Evolutionary conservation across 2,329 filamentous ascomycete genomes (phyloP).

Genomic region (Didymella keratinophila): DNA sequence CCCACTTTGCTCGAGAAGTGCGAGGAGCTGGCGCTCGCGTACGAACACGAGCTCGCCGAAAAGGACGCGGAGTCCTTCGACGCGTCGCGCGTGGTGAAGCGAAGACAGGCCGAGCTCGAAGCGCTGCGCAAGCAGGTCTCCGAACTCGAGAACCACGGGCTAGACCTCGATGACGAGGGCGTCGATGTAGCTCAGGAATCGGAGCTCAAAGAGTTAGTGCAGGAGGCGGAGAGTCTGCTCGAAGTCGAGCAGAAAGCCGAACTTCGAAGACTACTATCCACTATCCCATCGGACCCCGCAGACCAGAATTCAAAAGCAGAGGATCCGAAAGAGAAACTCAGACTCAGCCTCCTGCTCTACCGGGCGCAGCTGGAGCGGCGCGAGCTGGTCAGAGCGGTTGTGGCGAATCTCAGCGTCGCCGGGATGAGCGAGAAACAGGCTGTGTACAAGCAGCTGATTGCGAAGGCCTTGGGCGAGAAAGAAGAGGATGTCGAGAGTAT

Average conservation of each 20-base stretch:
- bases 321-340: conserved; percentile 58
- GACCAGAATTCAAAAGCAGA: conserved; percentile 10
- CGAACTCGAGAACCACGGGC: conserved; percentile 55
- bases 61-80: conserved; percentile 65
- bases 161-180: conserved; percentile 46
- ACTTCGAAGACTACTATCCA: conserved; percentile 44
- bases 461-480: conserved; percentile 71
- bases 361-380: conserved; percentile 67
- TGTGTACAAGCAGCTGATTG: conserved; percentile 74
- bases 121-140: conserved; percentile 66
- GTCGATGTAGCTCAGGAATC: conserved; percentile 46
- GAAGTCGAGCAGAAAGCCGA: conserved; percentile 55
- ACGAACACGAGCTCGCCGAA: conserved; percentile 78
- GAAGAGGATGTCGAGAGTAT: conserved; percentile 74
- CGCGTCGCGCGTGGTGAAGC: conserved; percentile 58
- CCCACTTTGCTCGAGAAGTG: conserved; percentile 60
- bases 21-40: conserved; percentile 57
- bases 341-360: conserved; percentile 66
- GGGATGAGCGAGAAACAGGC: conserved; percentile 77
- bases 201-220: conserved; percentile 48
- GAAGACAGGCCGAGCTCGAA: conserved; percentile 72
- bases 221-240: conserved; percentile 54
- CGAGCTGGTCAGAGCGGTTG: conserved; percentile 71
- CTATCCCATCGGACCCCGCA: conserved; percentile 41
- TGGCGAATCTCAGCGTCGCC: conserved; percentile 71